Evolutionary conservation across 441 rosid species (phyloP).

Genomic region (Melastoma candidum): DNA sequence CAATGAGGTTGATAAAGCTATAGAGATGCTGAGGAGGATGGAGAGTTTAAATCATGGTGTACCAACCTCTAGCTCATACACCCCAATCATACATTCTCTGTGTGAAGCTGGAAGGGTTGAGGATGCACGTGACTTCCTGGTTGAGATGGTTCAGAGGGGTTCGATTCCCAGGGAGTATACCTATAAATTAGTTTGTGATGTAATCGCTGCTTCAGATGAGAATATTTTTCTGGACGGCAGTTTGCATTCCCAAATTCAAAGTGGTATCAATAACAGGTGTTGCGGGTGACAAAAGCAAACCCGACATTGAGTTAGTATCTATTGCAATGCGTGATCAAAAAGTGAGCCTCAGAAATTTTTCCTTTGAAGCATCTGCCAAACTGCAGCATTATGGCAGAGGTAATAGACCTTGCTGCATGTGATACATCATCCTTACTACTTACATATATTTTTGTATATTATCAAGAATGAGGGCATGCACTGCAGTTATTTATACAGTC

Average conservation of each 20-base stretch:
- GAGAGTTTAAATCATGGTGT: slow-evolving; percentile 54
- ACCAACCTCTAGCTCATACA: slow-evolving; percentile 54
- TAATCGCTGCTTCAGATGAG: slow-evolving; percentile 27
- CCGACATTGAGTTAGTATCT: slow-evolving; percentile 25
- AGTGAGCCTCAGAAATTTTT: no score
- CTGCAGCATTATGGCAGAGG: no score
- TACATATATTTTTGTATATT: no score
- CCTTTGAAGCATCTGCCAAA: no score
- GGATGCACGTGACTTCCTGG: slow-evolving; percentile 54
- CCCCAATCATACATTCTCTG: slow-evolving; percentile 64
- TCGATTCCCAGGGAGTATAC: slow-evolving; percentile 63
- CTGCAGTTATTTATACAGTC: no score
- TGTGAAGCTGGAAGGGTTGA: slow-evolving; percentile 49
- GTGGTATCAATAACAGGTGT: slow-evolving; percentile 43
- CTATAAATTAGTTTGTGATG: slow-evolving; percentile 51
- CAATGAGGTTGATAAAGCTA: slow-evolving; percentile 64
- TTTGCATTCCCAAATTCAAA: slow-evolving; percentile 34
- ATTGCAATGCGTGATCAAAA: no score
- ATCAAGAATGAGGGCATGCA: no score
- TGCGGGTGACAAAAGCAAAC: slow-evolving; percentile 43
- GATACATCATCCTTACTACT: no score
- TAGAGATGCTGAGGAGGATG: slow-evolving; percentile 72
- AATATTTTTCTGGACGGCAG: slow-evolving; percentile 24
- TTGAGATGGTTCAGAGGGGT: slow-evolving; percentile 58
- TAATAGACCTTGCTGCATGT: no score